Evolutionary conservation across 2,329 filamentous ascomycete species (phyloP).

Genomic region (Aspergillus luchuensis): DNA sequence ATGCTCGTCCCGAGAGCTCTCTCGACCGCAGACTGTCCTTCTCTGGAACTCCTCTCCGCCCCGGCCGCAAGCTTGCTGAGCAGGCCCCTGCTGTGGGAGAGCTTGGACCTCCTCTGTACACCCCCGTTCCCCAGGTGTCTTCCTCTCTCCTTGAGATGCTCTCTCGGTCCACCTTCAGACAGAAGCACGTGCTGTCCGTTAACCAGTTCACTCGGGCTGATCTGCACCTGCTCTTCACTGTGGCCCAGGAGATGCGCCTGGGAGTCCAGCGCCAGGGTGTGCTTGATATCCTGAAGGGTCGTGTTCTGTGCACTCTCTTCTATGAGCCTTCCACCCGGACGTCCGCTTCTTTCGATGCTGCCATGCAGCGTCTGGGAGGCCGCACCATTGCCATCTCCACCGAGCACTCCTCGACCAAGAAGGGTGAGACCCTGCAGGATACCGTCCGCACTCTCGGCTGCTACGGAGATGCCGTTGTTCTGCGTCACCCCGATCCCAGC

Average conservation of each 20-base stretch:
- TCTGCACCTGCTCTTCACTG: constrained; percentile 89
- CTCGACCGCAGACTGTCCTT: constrained; percentile 43
- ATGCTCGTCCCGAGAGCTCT: constrained; percentile 38
- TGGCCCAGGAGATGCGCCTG: constrained; percentile 96
- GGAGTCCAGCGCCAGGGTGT: constrained; percentile 91
- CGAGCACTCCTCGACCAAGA: constrained; percentile 82
- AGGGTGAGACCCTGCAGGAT: constrained; percentile 92
- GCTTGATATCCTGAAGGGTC: constrained; percentile 80
- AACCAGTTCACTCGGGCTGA: constrained; percentile 86
- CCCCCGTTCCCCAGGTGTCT: constrained; percentile 56
- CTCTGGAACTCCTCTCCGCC: constrained; percentile 41
- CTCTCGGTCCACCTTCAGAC: constrained; percentile 80
- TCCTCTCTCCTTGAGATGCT: constrained; percentile 70
- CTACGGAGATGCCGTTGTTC: constrained; percentile 93
- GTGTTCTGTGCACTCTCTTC: constrained; percentile 89
- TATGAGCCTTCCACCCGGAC: constrained; percentile 97
- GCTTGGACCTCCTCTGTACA: constrained; percentile 44
- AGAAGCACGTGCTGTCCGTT: constrained; percentile 87
- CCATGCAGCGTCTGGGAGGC: constrained; percentile 96
- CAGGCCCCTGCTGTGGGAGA: constrained; percentile 33
- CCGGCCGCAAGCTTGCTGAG: constrained; percentile 29
- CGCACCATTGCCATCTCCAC: constrained; percentile 81
- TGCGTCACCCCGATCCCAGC: constrained; percentile 83
- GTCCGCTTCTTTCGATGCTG: constrained; percentile 92
- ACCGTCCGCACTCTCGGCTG: constrained; percentile 90